These are phyloP conservation scores for Fonsecaea nubica DNA, from an alignment of 2,329 filamentous ascomycete genomes.

Conservation along the genomic window DNA sequence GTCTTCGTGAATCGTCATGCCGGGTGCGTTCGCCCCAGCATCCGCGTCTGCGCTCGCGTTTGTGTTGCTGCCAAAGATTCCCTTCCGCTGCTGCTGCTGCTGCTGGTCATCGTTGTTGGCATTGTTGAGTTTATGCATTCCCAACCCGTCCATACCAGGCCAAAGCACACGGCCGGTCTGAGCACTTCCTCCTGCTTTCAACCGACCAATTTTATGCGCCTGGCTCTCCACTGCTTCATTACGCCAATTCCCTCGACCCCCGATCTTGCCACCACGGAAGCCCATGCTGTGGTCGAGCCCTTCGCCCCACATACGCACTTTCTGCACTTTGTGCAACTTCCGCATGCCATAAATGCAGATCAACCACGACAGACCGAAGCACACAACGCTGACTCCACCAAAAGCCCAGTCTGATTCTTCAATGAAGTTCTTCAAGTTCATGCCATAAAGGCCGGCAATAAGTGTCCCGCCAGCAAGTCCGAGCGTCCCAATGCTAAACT, in stretches of 20 bases:
- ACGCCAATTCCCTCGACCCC: slow-evolving; percentile 48
- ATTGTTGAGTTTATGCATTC: slow-evolving; percentile 36
- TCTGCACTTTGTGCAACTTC: slow-evolving; percentile 83
- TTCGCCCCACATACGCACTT: slow-evolving; percentile 83
- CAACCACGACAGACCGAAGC: slow-evolving; percentile 73
- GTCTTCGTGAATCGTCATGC: slow-evolving; percentile 29
- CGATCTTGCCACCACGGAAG: slow-evolving; percentile 9
- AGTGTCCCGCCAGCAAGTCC: slow-evolving; percentile 95
- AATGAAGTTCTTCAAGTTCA: slow-evolving; percentile 99
- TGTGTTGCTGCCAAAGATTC: not conserved
- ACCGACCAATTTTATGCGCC: slow-evolving; percentile 46
- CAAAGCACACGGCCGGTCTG: slow-evolving; percentile 39
- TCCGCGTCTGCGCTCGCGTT: slow-evolving; percentile 2
- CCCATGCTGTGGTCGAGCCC: slow-evolving; percentile 45
- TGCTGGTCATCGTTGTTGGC: slow-evolving; percentile 10
- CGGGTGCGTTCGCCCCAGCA: not conserved
- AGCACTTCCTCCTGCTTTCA: slow-evolving; percentile 42
- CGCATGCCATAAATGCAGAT: slow-evolving; percentile 84
- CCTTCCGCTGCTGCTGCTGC: not conserved
- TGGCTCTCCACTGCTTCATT: slow-evolving; percentile 51
- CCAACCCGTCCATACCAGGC: slow-evolving; percentile 42
- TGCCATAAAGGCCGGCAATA: slow-evolving; percentile 97
- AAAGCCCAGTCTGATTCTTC: slow-evolving; percentile 93
- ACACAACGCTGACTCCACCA: slow-evolving; percentile 72
- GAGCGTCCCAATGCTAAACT: slow-evolving; percentile 93